Base-by-base conservation (phyloP, 805 yeast species). In the Starmerella sp. region DNA sequence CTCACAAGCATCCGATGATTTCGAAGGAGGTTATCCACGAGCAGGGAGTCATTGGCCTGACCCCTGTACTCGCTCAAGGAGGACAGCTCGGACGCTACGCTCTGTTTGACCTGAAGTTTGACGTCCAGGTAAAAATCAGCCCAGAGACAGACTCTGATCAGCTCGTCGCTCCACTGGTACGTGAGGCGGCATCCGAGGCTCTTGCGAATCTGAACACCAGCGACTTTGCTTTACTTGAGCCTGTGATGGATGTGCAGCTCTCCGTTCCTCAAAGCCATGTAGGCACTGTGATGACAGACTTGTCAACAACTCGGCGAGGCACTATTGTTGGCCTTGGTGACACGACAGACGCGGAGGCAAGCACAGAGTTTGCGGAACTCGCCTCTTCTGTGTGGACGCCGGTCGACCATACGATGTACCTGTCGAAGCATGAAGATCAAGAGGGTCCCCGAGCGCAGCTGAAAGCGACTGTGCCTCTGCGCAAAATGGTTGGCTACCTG, bases 401-500 rank as follows among this genome's bases (percentile, higher is more conserved):
- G 55, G 57, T 63, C 63, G 57, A 63, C 42, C 65, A 60, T 52
- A 68, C 64, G 59, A 67, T 57, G 67, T 62, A 44, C 80, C 74
- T 59, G 78, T 86, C 69, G 47, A 58, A 53, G 59, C 63, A 55
- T 45, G 58, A 48, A 53, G 63, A 54, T 51, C 49, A 65, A 58
- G 60, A 65, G 60, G 54, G 56, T 7, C 48, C 54, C 14, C 59
- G 56, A 1, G 53, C 58, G 29, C 69, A 77, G 7, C 78, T 93
- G 36, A 72, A 72, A n/a, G 96, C 96, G 0, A 78, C 77, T 51
- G 90, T 89, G 0, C 97, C 98, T 4, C 72, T 93, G 65, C 77
- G 83, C 57, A 95, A 84, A 57, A 89, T 93, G 96, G 78, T 89
- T 48, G 96, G 97, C 0, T 93, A 93, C 67, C 75, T 88, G 56